phyloP scores from a whole-genome alignment of 2,329 filamentous ascomycete genomes.

The Aureobasidium sp. region DNA sequence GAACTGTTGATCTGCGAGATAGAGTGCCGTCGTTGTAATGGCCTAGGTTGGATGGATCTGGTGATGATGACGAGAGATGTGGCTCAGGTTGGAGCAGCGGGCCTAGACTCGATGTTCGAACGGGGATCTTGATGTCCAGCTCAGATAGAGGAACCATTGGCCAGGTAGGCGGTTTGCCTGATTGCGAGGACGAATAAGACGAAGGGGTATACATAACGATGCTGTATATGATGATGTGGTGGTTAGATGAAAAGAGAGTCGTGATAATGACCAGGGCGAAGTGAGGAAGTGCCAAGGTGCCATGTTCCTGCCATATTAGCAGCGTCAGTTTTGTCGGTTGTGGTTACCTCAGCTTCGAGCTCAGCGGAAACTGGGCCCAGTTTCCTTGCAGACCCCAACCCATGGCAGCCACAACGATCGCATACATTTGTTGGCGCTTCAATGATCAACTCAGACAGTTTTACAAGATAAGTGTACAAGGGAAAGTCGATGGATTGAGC shows the following conservation, averaged over 20 bases:
- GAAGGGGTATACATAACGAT: neutral
- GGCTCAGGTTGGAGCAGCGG: neutral
- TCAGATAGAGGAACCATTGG: slow-evolving; percentile 7
- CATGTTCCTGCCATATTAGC: neutral
- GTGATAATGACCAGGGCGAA: neutral
- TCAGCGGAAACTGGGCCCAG: neutral
- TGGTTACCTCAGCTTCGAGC: neutral
- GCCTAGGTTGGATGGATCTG: slow-evolving; percentile 1
- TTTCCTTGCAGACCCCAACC: neutral
- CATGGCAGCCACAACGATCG: neutral
- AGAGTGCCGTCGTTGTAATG: slow-evolving; percentile 9
- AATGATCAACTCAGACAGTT: neutral
- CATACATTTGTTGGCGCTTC: neutral
- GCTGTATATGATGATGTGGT: neutral
- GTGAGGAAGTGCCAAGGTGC: neutral
- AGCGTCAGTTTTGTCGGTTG: neutral
- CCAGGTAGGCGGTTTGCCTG: slow-evolving; percentile 4
- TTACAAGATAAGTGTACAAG: too few relatives aligned
- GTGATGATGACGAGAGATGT: neutral
- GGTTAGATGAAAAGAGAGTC: neutral
- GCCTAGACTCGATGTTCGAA: slow-evolving; percentile 3
- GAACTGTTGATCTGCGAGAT: slow-evolving; percentile 3
- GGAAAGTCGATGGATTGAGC: neutral
- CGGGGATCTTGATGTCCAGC: neutral
- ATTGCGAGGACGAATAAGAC: slow-evolving; percentile 14